phyloP scores from a whole-genome alignment of 345 rosid species.

The Laguncularia racemosa region DNA sequence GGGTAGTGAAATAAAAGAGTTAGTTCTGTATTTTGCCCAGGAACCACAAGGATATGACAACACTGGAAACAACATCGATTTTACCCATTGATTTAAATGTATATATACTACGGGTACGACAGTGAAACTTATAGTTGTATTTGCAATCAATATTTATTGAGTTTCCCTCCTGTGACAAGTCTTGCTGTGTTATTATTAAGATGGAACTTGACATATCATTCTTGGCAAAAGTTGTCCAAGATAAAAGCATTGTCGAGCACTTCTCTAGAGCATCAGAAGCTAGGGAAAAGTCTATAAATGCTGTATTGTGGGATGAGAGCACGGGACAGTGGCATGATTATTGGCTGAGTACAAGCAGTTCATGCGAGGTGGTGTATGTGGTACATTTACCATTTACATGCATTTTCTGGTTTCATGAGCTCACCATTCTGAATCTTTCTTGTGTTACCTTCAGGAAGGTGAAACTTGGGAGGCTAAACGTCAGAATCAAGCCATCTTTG shows the following conservation, averaged over 20 bases:
- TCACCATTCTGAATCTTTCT: neutral
- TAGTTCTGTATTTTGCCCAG: conserved; percentile 27
- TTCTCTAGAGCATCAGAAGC: conserved; percentile 52
- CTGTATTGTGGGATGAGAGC: conserved; percentile 59
- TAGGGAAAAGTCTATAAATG: conserved; percentile 44
- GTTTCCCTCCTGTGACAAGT: conserved; percentile 1
- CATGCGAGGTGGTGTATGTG: conserved; percentile 7
- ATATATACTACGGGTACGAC: conserved; percentile 54
- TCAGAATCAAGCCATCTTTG: conserved; percentile 59
- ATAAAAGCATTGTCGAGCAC: conserved; percentile 25
- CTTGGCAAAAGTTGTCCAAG: conserved; percentile 51
- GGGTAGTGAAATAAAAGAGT: neutral
- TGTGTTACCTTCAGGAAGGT: conserved; percentile 28
- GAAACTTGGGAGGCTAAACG: conserved; percentile 49
- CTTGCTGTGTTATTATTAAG: conserved; percentile 26
- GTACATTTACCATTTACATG: neutral
- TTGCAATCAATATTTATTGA: neutral
- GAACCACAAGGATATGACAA: conserved; percentile 46
- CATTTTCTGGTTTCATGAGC: neutral
- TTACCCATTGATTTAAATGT: conserved; percentile 84
- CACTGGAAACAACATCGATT: conserved; percentile 60
- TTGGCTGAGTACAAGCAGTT: conserved; percentile 32
- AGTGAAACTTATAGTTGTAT: neutral
- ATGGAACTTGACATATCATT: conserved; percentile 84
- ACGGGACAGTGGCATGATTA: conserved; percentile 92